These are phyloP conservation scores for Aureobasidium melanogenum DNA, from an alignment of 2,329 filamentous ascomycete genomes.

Conservation along the genomic window DNA sequence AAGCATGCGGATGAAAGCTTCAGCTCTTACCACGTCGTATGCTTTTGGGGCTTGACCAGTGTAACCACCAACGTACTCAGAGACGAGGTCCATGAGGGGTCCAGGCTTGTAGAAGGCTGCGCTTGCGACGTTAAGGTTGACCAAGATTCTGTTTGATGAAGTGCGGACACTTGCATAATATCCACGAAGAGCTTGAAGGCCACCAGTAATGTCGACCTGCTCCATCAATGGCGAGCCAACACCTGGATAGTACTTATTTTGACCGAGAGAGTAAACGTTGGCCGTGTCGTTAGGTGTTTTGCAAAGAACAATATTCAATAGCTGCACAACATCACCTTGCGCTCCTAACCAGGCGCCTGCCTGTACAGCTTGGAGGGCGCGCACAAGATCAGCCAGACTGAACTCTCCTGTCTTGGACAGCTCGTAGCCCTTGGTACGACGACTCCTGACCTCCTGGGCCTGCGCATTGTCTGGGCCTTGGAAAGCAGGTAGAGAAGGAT, in stretches of 20 bases:
- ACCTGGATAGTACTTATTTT: constrained; percentile 46
- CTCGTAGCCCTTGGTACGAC: constrained; percentile 29
- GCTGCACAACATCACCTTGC: constrained; percentile 46
- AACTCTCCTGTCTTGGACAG: constrained; percentile 28
- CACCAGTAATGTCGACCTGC: constrained; percentile 35
- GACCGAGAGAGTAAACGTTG: constrained; percentile 38
- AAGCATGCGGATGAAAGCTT: constrained; percentile 32
- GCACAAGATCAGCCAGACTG: constrained; percentile 33
- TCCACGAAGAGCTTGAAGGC: constrained; percentile 50
- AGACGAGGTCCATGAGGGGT: constrained; percentile 26
- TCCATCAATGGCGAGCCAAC: constrained; percentile 25
- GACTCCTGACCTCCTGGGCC: constrained; percentile 19
- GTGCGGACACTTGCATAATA: constrained; percentile 55
- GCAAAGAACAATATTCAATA: constrained; percentile 50
- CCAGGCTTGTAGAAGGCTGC: constrained; percentile 47
- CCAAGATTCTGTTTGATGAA: constrained; percentile 46
- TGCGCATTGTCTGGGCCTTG: constrained; percentile 16
- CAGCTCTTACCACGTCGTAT: constrained; percentile 18
- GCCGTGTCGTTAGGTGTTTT: constrained; percentile 36
- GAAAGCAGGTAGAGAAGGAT: not conserved
- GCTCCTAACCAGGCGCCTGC: constrained; percentile 30
- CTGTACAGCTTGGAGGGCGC: constrained; percentile 33
- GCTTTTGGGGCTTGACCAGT: not conserved
- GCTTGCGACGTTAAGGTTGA: constrained; percentile 56
- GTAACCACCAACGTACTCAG: constrained; percentile 20